Evolutionary conservation across 1,284 basidiomycete species (phyloP).

Genomic region (Bothia castanella): DNA sequence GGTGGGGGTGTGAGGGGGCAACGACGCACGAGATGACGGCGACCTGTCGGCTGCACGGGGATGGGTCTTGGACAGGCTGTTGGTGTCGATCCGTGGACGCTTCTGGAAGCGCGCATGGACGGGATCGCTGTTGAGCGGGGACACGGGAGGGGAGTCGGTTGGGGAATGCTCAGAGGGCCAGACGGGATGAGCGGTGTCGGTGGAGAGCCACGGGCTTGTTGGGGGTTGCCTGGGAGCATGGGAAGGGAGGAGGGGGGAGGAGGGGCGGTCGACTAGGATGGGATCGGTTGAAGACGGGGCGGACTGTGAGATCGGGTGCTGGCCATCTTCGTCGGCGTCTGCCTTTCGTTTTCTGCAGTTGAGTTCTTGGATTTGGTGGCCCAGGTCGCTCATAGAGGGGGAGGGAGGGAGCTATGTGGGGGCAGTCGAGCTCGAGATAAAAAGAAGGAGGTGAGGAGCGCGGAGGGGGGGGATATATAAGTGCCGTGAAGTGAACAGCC

Average conservation of each 20-base stretch:
- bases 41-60: too few species aligned
- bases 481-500: conserved; percentile 12
- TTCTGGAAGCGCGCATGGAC: conserved; percentile 25
- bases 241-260: conserved; percentile 9
- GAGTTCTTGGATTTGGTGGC: conserved; percentile 25
- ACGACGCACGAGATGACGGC: conserved; percentile 21
- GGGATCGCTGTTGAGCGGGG: conserved; percentile 27
- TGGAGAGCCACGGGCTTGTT: conserved; percentile 30
- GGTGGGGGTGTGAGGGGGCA: conserved; percentile 21
- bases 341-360: conserved; percentile 36
- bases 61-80: conserved; percentile 11
- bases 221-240: conserved; percentile 31
- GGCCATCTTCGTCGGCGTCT: conserved; percentile 30
- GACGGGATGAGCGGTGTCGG: conserved; percentile 26
- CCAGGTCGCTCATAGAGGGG: conserved; percentile 31
- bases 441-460: conserved; percentile 11
- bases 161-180: conserved; percentile 31
- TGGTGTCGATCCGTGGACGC: conserved; percentile 33
- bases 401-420: conserved; percentile 1
- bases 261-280: conserved; percentile 26
- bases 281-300: conserved; percentile 13
- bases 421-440: conserved; percentile 20
- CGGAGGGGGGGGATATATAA: conserved; percentile 26
- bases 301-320: conserved; percentile 17
- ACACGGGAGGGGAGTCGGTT: conserved; percentile 28